These are phyloP conservation scores for Pilobolus umbonatus DNA, from an alignment of 192 early-diverging fungal species.

Conservation along the genomic window DNA sequence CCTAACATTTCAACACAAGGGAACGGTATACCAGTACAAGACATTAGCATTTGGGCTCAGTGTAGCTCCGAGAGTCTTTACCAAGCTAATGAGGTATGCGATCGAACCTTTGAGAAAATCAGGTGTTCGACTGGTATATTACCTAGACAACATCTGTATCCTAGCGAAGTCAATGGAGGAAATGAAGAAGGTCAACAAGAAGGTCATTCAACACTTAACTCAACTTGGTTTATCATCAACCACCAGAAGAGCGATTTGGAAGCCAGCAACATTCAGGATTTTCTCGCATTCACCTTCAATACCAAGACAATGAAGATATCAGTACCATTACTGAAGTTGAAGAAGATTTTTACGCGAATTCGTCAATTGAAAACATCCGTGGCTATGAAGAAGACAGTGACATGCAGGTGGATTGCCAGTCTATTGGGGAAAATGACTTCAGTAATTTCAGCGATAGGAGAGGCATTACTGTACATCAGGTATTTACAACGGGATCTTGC, in stretches of 20 bases:
- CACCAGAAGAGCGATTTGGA: background rate
- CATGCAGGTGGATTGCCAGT: conserved; percentile 7
- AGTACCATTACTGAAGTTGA: background rate
- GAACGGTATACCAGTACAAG: background rate
- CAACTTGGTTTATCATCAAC: background rate
- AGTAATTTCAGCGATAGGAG: conserved; percentile 14
- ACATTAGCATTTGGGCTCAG: conserved; percentile 3
- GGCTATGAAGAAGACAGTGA: too few species aligned
- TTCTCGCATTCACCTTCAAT: background rate
- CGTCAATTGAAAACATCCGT: background rate
- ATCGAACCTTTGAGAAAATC: background rate
- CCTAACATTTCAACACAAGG: background rate
- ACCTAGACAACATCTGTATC: conserved; percentile 7
- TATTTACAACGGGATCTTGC: too few species aligned
- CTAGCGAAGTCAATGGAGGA: background rate
- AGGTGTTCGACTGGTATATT: conserved; percentile 8
- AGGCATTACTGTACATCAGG: conserved; percentile 5
- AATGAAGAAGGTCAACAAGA: background rate
- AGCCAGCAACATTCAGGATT: background rate
- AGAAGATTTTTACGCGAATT: background rate
- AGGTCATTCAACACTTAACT: background rate
- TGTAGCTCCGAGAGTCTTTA: background rate
- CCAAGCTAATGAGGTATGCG: conserved; percentile 7
- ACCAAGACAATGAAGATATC: background rate
- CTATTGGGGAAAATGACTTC: conserved; percentile 16